Evolutionary conservation across 2,329 filamentous ascomycete genomes (phyloP), one percentile per base, ranked within the genome.

Genomic region (Monosporascus sp.): DNA sequence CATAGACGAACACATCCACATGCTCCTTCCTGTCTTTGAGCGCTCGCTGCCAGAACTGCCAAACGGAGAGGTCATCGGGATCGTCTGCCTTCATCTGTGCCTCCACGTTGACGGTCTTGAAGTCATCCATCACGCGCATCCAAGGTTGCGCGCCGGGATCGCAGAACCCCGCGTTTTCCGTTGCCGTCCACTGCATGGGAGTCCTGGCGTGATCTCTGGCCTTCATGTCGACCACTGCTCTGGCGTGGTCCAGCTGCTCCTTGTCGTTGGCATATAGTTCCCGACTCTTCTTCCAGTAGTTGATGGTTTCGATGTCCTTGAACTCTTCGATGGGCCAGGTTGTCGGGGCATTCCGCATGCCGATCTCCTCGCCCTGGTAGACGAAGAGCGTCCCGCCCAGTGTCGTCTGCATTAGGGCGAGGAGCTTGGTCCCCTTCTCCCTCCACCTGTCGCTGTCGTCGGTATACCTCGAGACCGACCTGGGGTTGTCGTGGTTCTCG

Each of bases 351-450:
- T 88, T 87, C 14, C 81, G 72, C 66, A 83, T 81, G 0, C 83
- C 85, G 7, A 88, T 74, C 59, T 88, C 85, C 61, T 88, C 83
- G 9, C 84, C 84, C 61, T 88, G 84, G 62, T 86, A 87, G 1
- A 88, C 70, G 63, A 83, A 88, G 1, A 84, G 74, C 0, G 84
- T 86, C 5, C 84, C 84, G 6, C 76, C 68, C 70, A 82, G 68
- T 2, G 73, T 76, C 0, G 70, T 64, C 52, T 81, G 74, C 55
- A 84, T 70, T 0, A 83, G 69, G 0, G 83, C 79, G 2, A 86
- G 69, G 62, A 86, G 77, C 63, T 85, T 86, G 2, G 80, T 81
- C 0, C 79, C 74, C 8, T 71, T 63, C 2, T 71, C 65, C 6
- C 81, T 72, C 59, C 74, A 70, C 56, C 75, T 67, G 14, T 79